These are phyloP conservation scores for Persicaria tinctoria DNA, from an alignment of 148 eudicot genomes.

Conservation along the genomic window DNA sequence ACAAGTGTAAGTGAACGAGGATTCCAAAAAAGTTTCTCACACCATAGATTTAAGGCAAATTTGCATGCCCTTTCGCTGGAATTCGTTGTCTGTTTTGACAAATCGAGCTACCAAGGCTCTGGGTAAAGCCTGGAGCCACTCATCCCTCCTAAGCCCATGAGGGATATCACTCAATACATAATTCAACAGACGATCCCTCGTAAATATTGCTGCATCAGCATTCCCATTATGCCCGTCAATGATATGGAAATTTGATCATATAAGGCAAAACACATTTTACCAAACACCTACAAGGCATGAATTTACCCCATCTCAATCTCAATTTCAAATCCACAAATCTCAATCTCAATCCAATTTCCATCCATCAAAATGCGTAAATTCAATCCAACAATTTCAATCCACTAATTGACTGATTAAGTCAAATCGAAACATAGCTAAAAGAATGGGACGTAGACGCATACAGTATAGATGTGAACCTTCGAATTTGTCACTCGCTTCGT, in stretches of 20 bases:
- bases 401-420: too few relatives aligned
- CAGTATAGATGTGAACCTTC: too few relatives aligned
- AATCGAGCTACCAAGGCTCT: slow-evolving; percentile 95
- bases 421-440: too few relatives aligned
- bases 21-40: not conserved
- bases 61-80: slow-evolving; percentile 57
- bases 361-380: too few relatives aligned
- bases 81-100: slow-evolving; percentile 94
- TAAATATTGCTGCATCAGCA: slow-evolving; percentile 73
- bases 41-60: not conserved
- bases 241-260: slow-evolving; percentile 36
- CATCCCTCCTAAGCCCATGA: slow-evolving; percentile 72
- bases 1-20: not conserved
- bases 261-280: too few relatives aligned
- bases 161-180: slow-evolving; percentile 77
- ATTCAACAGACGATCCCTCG: slow-evolving; percentile 71
- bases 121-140: slow-evolving; percentile 79
- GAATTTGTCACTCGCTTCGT: too few relatives aligned
- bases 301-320: too few relatives aligned
- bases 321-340: too few relatives aligned
- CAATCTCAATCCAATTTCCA: too few relatives aligned
- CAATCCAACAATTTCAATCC: too few relatives aligned
- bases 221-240: slow-evolving; percentile 97
- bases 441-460: too few relatives aligned
- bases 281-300: too few relatives aligned